A percentile compares a stretch with the other conserved stretches of the same genome.
phyloP scores from a whole-genome alignment of 371 early-diverging fungal genomes.

The Entomophthora muscae region DNA sequence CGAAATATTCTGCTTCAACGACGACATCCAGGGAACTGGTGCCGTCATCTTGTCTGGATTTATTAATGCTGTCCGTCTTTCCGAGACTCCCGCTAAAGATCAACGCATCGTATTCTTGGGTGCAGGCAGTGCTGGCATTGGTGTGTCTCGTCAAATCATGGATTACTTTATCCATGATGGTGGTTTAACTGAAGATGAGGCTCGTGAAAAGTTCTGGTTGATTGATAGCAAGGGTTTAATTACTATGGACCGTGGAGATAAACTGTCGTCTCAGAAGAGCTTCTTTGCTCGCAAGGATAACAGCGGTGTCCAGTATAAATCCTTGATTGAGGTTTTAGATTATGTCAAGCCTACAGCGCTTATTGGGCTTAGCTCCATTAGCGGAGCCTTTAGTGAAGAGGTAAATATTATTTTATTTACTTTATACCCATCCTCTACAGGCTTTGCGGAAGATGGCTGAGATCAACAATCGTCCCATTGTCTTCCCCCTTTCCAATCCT shows the following conservation, averaged over 20 bases:
- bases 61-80: constrained; percentile 61
- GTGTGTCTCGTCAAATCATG: constrained; percentile 67
- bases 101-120: constrained; percentile 80
- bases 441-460: constrained; percentile 40
- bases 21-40: constrained; percentile 73
- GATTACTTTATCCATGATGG: constrained; percentile 50
- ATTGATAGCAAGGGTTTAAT: constrained; percentile 74
- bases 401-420: constrained; percentile 13
- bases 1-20: constrained; percentile 53
- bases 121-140: constrained; percentile 76
- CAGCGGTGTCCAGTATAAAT: constrained; percentile 41
- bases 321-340: constrained; percentile 47
- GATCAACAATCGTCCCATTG: constrained; percentile 62
- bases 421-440: neutral
- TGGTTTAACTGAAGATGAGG: constrained; percentile 45
- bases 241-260: constrained; percentile 68
- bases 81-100: constrained; percentile 33
- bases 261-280: constrained; percentile 59
- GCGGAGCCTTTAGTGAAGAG: constrained; percentile 46
- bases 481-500: constrained; percentile 88
- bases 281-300: constrained; percentile 67
- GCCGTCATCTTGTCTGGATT: constrained; percentile 81
- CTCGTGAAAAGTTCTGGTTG: constrained; percentile 60
- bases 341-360: constrained; percentile 59
- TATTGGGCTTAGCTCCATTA: constrained; percentile 63